phyloP scores from a whole-genome alignment of 768 basidiomycete genomes.

The Asterophora parasitica region DNA sequence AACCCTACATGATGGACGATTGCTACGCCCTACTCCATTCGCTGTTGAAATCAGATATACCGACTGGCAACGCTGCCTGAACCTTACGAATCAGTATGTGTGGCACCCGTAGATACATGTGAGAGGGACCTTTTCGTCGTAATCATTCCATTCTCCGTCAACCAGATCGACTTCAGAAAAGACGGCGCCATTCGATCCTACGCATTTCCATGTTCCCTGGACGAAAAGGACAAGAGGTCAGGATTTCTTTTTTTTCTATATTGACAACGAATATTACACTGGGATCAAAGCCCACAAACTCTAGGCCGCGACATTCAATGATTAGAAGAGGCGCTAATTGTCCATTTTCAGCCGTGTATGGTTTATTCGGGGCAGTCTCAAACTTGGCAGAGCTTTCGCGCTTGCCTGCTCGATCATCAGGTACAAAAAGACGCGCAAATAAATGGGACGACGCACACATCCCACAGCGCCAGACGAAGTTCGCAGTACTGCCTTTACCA shows the following conservation, averaged over 20 bases:
- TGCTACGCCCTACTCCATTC: conserved; percentile 61
- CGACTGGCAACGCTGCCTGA: conserved; percentile 60
- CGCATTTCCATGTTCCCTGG: conserved; percentile 77
- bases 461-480: conserved; percentile 81
- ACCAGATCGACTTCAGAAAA: conserved; percentile 66
- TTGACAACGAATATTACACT: conserved; percentile 37
- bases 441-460: conserved; percentile 36
- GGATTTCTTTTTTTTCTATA: neutral
- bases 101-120: neutral
- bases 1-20: neutral
- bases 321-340: conserved; percentile 61
- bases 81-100: conserved; percentile 4
- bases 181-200: conserved; percentile 48
- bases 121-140: conserved; percentile 76
- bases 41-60: conserved; percentile 63
- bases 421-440: conserved; percentile 3
- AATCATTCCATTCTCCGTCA: conserved; percentile 79
- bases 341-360: conserved; percentile 60
- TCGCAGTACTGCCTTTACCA: conserved; percentile 62
- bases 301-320: conserved; percentile 84
- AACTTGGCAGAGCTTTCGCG: conserved; percentile 82
- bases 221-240: neutral
- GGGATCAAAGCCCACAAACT: conserved; percentile 76
- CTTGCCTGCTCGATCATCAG: conserved; percentile 40
- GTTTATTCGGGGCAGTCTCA: conserved; percentile 41